Base-by-base conservation (phyloP, 192 early-diverging fungal species). In the Dissophora ornata region DNA sequence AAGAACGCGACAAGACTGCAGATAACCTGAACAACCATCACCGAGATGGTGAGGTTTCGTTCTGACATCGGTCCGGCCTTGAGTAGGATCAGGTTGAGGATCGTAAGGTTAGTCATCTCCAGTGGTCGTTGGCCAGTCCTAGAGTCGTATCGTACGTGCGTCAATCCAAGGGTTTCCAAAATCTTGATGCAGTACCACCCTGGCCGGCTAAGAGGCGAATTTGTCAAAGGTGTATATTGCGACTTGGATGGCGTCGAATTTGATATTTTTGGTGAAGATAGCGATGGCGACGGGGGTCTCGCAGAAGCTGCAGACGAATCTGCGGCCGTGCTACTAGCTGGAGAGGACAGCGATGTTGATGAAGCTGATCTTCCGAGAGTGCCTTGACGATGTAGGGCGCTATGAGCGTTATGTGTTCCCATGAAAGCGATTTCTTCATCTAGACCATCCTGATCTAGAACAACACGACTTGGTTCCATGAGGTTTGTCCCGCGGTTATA, bases 81-180 rank as follows among this genome's bases (percentile, higher is more conserved):
- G 24, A 97, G 86, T n/a, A 99, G 82, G 54, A 98, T 78, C 18
- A 96, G 71, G 67, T 98, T 99, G 24, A 99, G 84, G 28, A 99
- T 71, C 0, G 98, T 99, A 33, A 99, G 83, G 71, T 99, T 99
- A 66, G 91, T 98, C 78, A 89, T 84, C 53, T 88, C 86, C 18
- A 90, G 41, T 0, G 82, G 73, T 25, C 42, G 55, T 24, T 82
- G 60, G 3, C 84, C 84, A 2, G 81, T 80, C 52, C 80, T 67
- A 24, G 82, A 49, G 32, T 87, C 81, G 29, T 87, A 80, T n/a
- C 64, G 62, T 22, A 92, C 82, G 12, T 88, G 63, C 1, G 81
- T 79, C 51, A 93, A 71, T 1, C 83, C 70, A 2, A 92, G 38
- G 7, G 66, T 6, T 40, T 85, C 75, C 4, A 92, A 79, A 9